phyloP scores from a whole-genome alignment of 495 filamentous ascomycete genomes.

The Penicillium canariense region DNA sequence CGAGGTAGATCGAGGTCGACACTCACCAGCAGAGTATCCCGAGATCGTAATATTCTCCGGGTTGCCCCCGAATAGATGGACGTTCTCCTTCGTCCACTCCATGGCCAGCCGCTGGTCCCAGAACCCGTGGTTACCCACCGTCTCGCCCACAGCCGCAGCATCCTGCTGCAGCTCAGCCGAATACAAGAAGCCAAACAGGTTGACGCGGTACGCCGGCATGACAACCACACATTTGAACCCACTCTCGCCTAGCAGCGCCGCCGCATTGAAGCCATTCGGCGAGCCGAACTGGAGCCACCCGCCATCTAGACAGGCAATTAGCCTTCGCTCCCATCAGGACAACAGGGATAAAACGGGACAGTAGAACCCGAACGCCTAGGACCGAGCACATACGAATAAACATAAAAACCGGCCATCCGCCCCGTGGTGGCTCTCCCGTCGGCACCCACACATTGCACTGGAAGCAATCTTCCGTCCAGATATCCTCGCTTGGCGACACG shows the following conservation, averaged over 20 bases:
- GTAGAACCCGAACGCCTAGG: neutral
- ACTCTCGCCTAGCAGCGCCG: slow-evolving; percentile 50
- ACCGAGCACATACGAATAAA: slow-evolving; percentile 38
- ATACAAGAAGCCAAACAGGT: slow-evolving; percentile 65
- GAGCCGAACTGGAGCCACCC: slow-evolving; percentile 58
- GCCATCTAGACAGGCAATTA: slow-evolving; percentile 38
- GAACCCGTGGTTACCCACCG: slow-evolving; percentile 61
- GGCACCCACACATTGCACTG: slow-evolving; percentile 46
- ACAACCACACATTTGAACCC: slow-evolving; percentile 54
- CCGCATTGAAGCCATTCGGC: slow-evolving; percentile 45
- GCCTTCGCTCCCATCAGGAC: neutral
- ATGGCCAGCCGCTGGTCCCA: slow-evolving; percentile 64
- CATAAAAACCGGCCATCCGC: slow-evolving; percentile 46
- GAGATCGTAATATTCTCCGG: slow-evolving; percentile 60
- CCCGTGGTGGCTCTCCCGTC: slow-evolving; percentile 30
- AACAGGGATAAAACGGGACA: neutral
- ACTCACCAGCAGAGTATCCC: slow-evolving; percentile 58
- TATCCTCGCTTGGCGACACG: slow-evolving; percentile 18
- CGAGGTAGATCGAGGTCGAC: neutral
- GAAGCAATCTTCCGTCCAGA: slow-evolving; percentile 44
- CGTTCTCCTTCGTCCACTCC: slow-evolving; percentile 64
- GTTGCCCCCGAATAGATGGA: slow-evolving; percentile 61
- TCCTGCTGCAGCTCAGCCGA: slow-evolving; percentile 51
- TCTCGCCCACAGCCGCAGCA: slow-evolving; percentile 43
- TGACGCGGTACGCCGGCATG: slow-evolving; percentile 67